These are phyloP conservation scores for Stygiomarasmius scandens DNA, from an alignment of 1,284 basidiomycete species.

Conservation along the genomic window DNA sequence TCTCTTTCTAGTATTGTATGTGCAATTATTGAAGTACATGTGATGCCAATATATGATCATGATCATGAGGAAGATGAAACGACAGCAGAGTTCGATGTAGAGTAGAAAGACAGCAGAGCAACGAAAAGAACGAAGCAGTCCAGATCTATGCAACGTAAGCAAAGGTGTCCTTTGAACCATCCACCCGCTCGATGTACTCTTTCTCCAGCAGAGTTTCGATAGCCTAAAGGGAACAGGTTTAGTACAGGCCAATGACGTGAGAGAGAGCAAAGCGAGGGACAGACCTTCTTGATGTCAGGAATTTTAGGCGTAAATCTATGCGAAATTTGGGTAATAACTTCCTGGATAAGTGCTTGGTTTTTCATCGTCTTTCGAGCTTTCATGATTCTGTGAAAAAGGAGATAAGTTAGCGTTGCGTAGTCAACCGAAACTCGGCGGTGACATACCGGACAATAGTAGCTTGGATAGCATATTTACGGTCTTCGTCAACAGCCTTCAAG, in stretches of 20 bases:
- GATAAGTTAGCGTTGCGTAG: background rate
- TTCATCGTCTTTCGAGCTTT: slow-evolving; percentile 98
- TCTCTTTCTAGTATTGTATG: too few species aligned
- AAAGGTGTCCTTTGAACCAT: slow-evolving; percentile 79
- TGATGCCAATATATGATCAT: slow-evolving; percentile 5
- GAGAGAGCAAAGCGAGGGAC: slow-evolving; percentile 9
- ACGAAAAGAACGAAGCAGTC: slow-evolving; percentile 10
- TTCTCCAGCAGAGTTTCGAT: slow-evolving; percentile 97
- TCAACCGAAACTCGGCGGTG: slow-evolving; percentile 2
- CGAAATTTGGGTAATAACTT: slow-evolving; percentile 91
- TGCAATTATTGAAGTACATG: too few species aligned
- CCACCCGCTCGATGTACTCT: slow-evolving; percentile 95
- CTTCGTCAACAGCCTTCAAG: slow-evolving; percentile 95
- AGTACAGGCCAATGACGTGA: background rate
- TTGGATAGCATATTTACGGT: slow-evolving; percentile 96
- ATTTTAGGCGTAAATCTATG: slow-evolving; percentile 91
- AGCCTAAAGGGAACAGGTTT: slow-evolving; percentile 52
- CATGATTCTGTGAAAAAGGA: slow-evolving; percentile 77
- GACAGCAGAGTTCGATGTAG: background rate
- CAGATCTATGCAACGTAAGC: slow-evolving; percentile 67
- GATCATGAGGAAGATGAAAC: background rate
- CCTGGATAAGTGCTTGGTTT: slow-evolving; percentile 92
- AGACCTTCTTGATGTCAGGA: slow-evolving; percentile 88
- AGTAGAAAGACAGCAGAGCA: background rate
- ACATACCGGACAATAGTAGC: slow-evolving; percentile 93